Evolutionary conservation across 306 rosid species (phyloP).

Genomic region (Purshia tridentata): DNA sequence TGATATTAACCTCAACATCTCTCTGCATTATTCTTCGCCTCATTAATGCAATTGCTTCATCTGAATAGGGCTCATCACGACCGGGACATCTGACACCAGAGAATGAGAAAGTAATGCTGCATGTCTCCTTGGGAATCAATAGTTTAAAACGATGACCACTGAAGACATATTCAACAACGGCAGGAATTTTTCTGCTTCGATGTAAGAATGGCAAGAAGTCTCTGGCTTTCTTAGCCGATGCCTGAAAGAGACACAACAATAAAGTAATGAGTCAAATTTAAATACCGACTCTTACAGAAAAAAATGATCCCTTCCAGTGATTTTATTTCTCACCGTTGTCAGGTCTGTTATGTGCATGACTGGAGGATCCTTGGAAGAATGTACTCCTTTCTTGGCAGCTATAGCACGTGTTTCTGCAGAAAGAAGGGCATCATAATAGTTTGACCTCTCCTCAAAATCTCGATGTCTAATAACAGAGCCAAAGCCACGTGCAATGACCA

Average conservation of each 20-base stretch:
- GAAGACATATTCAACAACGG: constrained; percentile 93
- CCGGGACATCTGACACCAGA: constrained; percentile 99
- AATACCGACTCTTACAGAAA: not conserved
- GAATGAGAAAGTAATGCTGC: constrained; percentile 90
- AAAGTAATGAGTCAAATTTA: constrained; percentile 5
- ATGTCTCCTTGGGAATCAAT: constrained; percentile 95
- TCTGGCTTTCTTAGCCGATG: constrained; percentile 79
- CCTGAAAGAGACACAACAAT: constrained; percentile 41
- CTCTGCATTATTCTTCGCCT: constrained; percentile 97
- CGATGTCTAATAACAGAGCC: constrained; percentile 93
- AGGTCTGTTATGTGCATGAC: constrained; percentile 96
- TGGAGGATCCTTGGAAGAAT: constrained; percentile 95
- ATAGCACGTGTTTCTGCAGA: constrained; percentile 88
- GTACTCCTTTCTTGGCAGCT: constrained; percentile 76
- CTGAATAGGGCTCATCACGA: constrained; percentile 87
- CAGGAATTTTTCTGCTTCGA: constrained; percentile 82
- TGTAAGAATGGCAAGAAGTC: constrained; percentile 93
- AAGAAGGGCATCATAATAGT: constrained; percentile 89
- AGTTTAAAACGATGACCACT: constrained; percentile 99
- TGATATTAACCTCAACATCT: constrained; percentile 78
- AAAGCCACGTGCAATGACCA: constrained; percentile 80
- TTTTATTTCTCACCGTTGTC: constrained; percentile 52
- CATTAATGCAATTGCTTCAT: constrained; percentile 94
- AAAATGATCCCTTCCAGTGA: constrained; percentile 13
- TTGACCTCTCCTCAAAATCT: constrained; percentile 97